A percentile compares a stretch with the other conserved stretches of the same genome.
phyloP scores from a whole-genome alignment of 495 filamentous ascomycete species.

The Neurospora africana region DNA sequence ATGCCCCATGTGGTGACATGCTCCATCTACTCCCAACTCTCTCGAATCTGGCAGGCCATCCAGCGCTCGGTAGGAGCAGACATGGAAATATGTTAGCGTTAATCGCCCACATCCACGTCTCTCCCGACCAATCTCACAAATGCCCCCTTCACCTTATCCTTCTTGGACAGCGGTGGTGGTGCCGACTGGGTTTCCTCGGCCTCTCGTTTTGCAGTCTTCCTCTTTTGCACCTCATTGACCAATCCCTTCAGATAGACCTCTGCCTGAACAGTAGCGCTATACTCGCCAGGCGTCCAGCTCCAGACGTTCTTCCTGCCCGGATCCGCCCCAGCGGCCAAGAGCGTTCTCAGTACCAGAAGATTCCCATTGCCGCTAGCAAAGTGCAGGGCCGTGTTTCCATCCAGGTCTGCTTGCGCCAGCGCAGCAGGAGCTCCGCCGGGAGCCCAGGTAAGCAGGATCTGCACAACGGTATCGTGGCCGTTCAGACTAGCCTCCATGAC shows the following conservation, averaged over 20 bases:
- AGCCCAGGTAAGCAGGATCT: constrained; percentile 47
- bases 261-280: constrained; percentile 61
- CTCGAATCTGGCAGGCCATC: too few relatives aligned
- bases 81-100: not conserved
- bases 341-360: constrained; percentile 58
- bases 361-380: constrained; percentile 56
- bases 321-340: constrained; percentile 54
- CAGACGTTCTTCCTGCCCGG: constrained; percentile 53
- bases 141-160: constrained; percentile 21
- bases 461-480: constrained; percentile 49
- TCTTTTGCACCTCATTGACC: constrained; percentile 44
- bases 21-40: not conserved
- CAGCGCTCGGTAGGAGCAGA: too few relatives aligned
- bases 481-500: constrained; percentile 45
- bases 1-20: not conserved
- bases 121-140: constrained; percentile 24
- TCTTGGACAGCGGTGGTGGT: not conserved
- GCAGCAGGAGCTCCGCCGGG: constrained; percentile 37
- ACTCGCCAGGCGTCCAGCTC: constrained; percentile 63
- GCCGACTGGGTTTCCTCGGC: constrained; percentile 7
- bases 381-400: constrained; percentile 73
- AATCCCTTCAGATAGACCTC: constrained; percentile 65
- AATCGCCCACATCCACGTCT: constrained; percentile 9
- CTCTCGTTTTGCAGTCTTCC: constrained; percentile 20
- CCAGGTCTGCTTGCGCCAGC: constrained; percentile 41